A percentile compares a stretch with the other conserved stretches of the same genome.
Evolutionary conservation across 2,329 filamentous ascomycete species (phyloP).

Genomic region (Diaporthe ampelina): DNA sequence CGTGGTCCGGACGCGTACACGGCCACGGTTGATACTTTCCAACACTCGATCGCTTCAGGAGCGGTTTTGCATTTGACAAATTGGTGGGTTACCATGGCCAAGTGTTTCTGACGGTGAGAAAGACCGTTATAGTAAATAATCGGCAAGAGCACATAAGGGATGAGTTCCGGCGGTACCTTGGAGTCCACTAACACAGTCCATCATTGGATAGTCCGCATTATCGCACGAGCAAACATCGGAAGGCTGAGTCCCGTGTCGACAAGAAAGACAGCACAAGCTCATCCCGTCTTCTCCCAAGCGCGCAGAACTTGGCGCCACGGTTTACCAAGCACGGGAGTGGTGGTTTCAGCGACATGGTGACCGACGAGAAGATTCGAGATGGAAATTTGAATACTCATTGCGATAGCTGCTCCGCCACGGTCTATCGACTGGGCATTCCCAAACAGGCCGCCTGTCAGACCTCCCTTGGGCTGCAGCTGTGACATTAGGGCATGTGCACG

Average conservation of each 20-base stretch:
- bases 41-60: background rate
- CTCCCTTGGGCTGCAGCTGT: background rate
- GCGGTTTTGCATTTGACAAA: conserved; percentile 22
- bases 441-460: conserved; percentile 10
- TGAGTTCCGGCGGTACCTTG: background rate
- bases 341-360: conserved; percentile 17
- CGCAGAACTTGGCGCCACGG: conserved; percentile 7
- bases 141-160: background rate
- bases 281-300: background rate
- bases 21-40: background rate
- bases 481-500: conserved; percentile 12
- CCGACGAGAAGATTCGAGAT: background rate
- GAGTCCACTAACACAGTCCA: background rate
- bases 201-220: background rate
- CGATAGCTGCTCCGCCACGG: conserved; percentile 14
- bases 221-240: conserved; percentile 28
- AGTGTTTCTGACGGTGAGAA: conserved; percentile 12
- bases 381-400: background rate
- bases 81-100: conserved; percentile 14
- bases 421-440: conserved; percentile 18
- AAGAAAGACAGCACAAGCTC: conserved; percentile 5
- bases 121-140: conserved; percentile 16
- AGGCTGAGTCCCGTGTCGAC: background rate
- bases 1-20: background rate
- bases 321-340: conserved; percentile 18